Evolutionary conservation across 2,329 filamentous ascomycete species (phyloP).

Genomic region (Phaeophleospora eucalypticola): DNA sequence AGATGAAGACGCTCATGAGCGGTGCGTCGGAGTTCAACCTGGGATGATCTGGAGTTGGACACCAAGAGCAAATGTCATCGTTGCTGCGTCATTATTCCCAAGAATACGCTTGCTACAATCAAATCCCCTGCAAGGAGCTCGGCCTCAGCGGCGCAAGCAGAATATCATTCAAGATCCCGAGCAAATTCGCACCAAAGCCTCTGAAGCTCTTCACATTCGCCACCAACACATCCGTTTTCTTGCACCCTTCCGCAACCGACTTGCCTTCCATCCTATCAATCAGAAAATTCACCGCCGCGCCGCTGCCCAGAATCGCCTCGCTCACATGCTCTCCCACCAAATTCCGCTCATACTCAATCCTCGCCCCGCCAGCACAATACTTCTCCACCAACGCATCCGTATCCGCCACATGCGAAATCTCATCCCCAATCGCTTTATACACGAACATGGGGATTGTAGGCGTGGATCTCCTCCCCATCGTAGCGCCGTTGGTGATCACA

Average conservation of each 20-base stretch:
- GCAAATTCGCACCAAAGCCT: background rate
- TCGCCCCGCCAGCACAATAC: conserved; percentile 39
- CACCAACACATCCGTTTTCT: conserved; percentile 1
- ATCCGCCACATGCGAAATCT: conserved; percentile 39
- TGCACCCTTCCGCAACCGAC: background rate
- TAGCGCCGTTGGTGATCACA: conserved; percentile 26
- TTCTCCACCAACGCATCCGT: conserved; percentile 40
- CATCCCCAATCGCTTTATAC: conserved; percentile 47
- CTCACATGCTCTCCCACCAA: conserved; percentile 37
- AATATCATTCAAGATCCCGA: background rate
- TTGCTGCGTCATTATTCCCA: too few relatives aligned
- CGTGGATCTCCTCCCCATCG: conserved; percentile 34
- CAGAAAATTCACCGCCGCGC: conserved; percentile 2
- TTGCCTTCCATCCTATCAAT: conserved; percentile 3
- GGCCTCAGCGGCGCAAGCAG: conserved; percentile 1
- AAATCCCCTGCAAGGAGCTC: background rate
- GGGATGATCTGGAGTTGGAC: too few relatives aligned
- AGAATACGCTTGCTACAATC: too few relatives aligned
- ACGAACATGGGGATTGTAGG: conserved; percentile 46
- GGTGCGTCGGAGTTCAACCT: conserved; percentile 58
- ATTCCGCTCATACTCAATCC: conserved; percentile 43
- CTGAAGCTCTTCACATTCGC: background rate
- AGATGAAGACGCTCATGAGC: conserved; percentile 46
- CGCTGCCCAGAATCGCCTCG: conserved; percentile 47
- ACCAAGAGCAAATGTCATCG: too few relatives aligned